Base-by-base conservation (phyloP, 805 yeast species). In the Candida fluviatilis region DNA sequence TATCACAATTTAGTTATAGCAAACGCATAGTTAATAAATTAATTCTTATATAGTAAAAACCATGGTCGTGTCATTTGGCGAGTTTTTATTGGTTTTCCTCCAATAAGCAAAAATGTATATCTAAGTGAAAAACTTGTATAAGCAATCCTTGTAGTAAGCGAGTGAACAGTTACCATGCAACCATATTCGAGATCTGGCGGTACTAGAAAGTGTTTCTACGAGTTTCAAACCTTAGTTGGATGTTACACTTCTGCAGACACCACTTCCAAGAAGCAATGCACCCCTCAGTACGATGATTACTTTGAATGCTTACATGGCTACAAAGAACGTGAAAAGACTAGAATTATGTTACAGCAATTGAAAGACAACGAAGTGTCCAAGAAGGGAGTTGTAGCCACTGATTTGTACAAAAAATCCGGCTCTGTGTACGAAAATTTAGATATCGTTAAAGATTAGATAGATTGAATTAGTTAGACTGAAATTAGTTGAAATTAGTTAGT, bases 161-260 rank as follows among this genome's bases (percentile, higher is more conserved):
- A 24, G 15, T 41, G 33, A 40, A 28, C 14, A 21, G n/a, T 28
- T 29, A 37, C 14, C 27, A 69, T 69, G 74, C 73, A 67, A 49
- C 74, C 74, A 47, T 66, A 67, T 46, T 66, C 73, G 35, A 65
- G 73, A 60, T 54, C 64, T 26, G 74, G 74, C 19, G 74, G 73
- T 35, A 69, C 74, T 46, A 66, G 72, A 57, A 66, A 58, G 58
- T 69, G 74, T 48, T 69, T 64, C 51, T 69, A 68, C 52, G 74
- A 69, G 46, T 69, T 68, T 54, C 74, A 69, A 52, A 58, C 69
- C 8, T 58, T 66, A 38, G 60, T 61, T 36, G 69, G 67, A 15
- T 69, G 74, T 46, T 66, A 59, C 57, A 67, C 73, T 2, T 63
- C 72, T 14, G 73, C 71, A 8, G 73, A 66, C 37, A 69, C 73